Conservation (phyloP, 306 rosid species). For the Rosa chinensis region DNA sequence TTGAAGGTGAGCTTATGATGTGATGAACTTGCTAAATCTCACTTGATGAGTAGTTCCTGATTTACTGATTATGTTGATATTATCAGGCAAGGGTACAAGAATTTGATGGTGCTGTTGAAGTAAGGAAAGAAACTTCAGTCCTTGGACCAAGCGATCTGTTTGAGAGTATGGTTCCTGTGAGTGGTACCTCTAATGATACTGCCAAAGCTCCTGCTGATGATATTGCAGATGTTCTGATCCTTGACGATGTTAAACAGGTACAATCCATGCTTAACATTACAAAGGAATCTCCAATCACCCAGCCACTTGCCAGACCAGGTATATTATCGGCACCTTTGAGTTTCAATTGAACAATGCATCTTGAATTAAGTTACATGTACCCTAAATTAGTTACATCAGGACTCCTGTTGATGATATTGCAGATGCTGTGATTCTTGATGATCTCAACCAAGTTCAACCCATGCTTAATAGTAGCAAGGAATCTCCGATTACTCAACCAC, state of each 20-base stretch:
- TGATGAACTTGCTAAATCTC: constrained; percentile 19
- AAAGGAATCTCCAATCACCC: constrained; percentile 48
- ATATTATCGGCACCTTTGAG: constrained; percentile 19
- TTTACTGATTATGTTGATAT: constrained; percentile 25
- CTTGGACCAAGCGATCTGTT: constrained; percentile 30
- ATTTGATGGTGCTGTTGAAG: constrained; percentile 62
- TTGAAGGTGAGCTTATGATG: constrained; percentile 56
- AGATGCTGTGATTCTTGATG: not conserved
- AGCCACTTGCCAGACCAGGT: constrained; percentile 60
- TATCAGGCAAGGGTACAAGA: constrained; percentile 67
- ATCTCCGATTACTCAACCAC: not conserved
- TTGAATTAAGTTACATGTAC: constrained; percentile 4
- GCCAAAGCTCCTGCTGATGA: constrained; percentile 32
- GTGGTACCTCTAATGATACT: constrained; percentile 29
- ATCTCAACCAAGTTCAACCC: not conserved
- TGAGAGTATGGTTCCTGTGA: constrained; percentile 29
- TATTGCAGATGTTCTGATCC: constrained; percentile 47
- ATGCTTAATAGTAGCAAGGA: not conserved
- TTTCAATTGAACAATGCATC: constrained; percentile 14
- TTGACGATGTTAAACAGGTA: constrained; percentile 38
- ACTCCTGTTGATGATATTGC: not conserved
- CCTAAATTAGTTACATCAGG: not conserved
- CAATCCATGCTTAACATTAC: constrained; percentile 56
- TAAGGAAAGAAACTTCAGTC: constrained; percentile 28
- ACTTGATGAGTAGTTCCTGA: constrained; percentile 14